These are phyloP conservation scores for Microsporum audouinii DNA, from an alignment of 2,329 filamentous ascomycete genomes.

Conservation along the genomic window DNA sequence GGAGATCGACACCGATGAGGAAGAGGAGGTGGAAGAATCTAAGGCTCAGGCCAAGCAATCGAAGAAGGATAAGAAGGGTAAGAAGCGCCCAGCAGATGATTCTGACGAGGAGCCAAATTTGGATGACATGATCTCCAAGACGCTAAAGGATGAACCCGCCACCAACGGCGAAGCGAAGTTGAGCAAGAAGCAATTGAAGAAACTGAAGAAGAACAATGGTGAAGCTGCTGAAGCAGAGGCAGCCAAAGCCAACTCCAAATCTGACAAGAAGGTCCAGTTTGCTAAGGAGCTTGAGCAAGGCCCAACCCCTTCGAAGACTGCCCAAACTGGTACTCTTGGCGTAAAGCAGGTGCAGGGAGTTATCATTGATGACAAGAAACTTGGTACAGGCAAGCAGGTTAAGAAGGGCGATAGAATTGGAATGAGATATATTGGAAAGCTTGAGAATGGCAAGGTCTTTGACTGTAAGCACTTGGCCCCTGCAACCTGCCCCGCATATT, in stretches of 20 bases:
- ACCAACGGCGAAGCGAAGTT: conserved; percentile 52
- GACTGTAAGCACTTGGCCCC: conserved; percentile 56
- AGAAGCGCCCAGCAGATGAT: conserved; percentile 72
- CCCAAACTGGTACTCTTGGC: conserved; percentile 47
- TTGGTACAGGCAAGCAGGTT: conserved; percentile 68
- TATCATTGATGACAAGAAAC: conserved; percentile 88
- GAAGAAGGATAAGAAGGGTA: conserved; percentile 68
- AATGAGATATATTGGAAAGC: conserved; percentile 98
- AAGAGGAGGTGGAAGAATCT: conserved; percentile 66
- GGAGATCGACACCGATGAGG: conserved; percentile 70
- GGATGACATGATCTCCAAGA: conserved; percentile 76
- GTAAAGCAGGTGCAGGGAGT: conserved; percentile 79
- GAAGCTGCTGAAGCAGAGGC: conserved; percentile 53
- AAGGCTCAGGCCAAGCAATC: conserved; percentile 35
- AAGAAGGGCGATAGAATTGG: conserved; percentile 86
- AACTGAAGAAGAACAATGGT: conserved; percentile 96
- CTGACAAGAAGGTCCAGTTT: conserved; percentile 95
- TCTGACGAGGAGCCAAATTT: conserved; percentile 54
- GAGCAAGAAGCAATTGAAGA: conserved; percentile 96
- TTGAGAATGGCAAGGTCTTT: conserved; percentile 86
- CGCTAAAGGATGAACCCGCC: conserved; percentile 40
- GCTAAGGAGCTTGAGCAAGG: conserved; percentile 98
- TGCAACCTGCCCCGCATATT: neutral
- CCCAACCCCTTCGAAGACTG: conserved; percentile 58
- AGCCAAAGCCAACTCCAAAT: conserved; percentile 46